Base-by-base conservation (phyloP, 768 basidiomycete genomes). In the Mycena galopus region DNA sequence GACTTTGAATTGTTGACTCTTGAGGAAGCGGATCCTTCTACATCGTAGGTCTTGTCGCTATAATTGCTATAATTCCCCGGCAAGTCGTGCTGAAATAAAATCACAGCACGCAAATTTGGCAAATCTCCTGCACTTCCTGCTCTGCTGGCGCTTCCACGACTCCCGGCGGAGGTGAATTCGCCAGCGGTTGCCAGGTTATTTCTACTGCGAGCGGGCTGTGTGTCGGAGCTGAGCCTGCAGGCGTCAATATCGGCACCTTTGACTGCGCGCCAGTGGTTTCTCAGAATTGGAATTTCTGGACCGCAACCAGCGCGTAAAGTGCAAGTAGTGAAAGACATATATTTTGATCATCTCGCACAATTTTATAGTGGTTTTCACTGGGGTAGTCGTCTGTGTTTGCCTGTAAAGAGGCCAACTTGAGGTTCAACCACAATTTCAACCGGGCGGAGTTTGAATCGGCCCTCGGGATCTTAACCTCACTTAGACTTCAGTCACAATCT, bases 31-130 rank as follows among this genome's bases (percentile, higher is more conserved):
- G 56, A 47, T 30, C 27, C 55, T 39, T 19, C 69, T 1, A 57
- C 57, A 21, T 17, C 25, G 69, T 70, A 70, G 2, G 60, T 14
- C 2, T 42, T n/a, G 25, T 11, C 5, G n/a, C n/a, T 53, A n/a
- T 12, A 10, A 12, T n/a, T n/a, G n/a, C n/a, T n/a, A n/a, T n/a
- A n/a, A n/a, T 35, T 8, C 1, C 16, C 19, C 6, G 4, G 11
- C n/a, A 4, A 11, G 1, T 29, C 8, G 6, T 0, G 14, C 50
- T 50, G 47, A 60, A 12, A 19, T n/a, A n/a, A 19, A 25, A 53
- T 65, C n/a, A 16, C 17, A 72, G 71, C 3, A 63, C 50, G 2
- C 71, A 72, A 53, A 62, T 67, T 11, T 72, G 65, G 65, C 29
- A 62, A 4, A 72, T 72, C 29, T 21, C 27, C 6, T 72, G 71